Evolutionary conservation across 2,329 filamentous ascomycete genomes (phyloP), one percentile per base, ranked within the genome.

Genomic region (Ceratocystiopsis sp.): DNA sequence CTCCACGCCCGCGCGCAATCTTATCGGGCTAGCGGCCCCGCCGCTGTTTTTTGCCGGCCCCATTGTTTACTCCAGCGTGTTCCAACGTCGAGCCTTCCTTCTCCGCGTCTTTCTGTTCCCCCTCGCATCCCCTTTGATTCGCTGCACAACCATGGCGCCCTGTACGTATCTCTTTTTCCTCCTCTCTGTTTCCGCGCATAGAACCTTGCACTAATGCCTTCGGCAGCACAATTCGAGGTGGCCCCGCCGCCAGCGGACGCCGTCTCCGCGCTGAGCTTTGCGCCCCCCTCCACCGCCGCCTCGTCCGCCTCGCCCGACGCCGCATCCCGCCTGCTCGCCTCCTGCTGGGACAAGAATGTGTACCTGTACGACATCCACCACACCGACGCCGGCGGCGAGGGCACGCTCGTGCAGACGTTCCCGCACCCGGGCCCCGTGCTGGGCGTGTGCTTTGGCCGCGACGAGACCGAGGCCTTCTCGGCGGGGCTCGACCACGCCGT

Each of bases 271-370:
- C 67, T 96, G 55, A 77, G 77, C 56, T 98, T 93, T 68, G 84
- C 87, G 50, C 83, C 85, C 21, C 8, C 21, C 21, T 21, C 21
- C 21, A 4, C 21, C 4, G 8, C 21, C 21, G 4, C 21, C 21
- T 21, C n/a, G n/a, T n/a, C n/a, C n/a, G n/a, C n/a, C n/a, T n/a
- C n/a, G 34, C 65, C 71, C 48, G 76, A 78, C 47, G 76, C 78
- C n/a, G 71, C 79, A 3, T 75, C 70, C 43, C 80, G 78, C 52
- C 71, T 98, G 35, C 74, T 93, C n/a, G 87, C 89, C 53, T 81
- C 87, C 12, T 94, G 86, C 44, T 98, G 91, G 91, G 89, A 96
- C 63, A 84, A 79, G 61, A 76, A 84, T 58, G 76, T 93, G 44
- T 93, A 95, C 61, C 69, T 89, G 42, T 96, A 96, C 68, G 84